A percentile compares a stretch with the other conserved stretches of the same genome.
These are phyloP conservation scores for Phytopythium kandeliae DNA, from an alignment of 352 stramenopile species.

Conservation along the genomic window DNA sequence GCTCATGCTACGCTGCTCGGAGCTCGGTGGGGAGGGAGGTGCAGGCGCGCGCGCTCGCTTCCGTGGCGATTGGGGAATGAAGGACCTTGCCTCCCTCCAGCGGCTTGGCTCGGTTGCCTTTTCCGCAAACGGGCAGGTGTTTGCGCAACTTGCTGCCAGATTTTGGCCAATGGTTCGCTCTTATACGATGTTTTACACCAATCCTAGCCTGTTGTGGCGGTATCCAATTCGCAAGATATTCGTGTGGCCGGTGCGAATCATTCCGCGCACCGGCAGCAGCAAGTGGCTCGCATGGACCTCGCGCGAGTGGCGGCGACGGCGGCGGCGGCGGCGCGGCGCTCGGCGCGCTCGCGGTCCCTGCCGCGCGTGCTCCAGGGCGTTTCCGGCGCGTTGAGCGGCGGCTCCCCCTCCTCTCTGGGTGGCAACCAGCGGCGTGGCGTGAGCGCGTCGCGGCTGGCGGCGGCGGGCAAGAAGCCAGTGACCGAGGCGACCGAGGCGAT, in stretches of 20 bases:
- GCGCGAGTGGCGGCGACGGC: background rate
- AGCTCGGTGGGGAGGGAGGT: too few relatives aligned
- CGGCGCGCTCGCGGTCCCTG: constrained; percentile 4
- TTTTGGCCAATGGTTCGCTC: background rate
- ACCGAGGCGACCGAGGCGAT: constrained; percentile 45
- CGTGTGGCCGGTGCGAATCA: too few relatives aligned
- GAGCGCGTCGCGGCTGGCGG: constrained; percentile 10
- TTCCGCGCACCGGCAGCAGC: too few relatives aligned
- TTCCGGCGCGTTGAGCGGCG: background rate
- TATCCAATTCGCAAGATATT: too few relatives aligned
- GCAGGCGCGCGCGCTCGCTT: too few relatives aligned
- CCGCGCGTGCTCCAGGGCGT: background rate
- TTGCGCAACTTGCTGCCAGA: background rate
- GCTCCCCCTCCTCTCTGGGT: background rate
- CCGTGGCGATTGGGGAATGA: too few relatives aligned
- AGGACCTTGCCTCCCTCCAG: too few relatives aligned
- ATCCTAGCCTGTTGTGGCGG: too few relatives aligned
- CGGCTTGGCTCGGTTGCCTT: too few relatives aligned
- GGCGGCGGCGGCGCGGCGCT: constrained; percentile 1
- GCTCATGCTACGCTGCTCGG: constrained; percentile 34
- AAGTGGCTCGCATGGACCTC: too few relatives aligned
- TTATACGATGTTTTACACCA: too few relatives aligned
- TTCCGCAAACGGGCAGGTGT: too few relatives aligned
- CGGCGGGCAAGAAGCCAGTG: constrained; percentile 11
- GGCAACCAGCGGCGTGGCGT: constrained; percentile 7